Evolutionary conservation across 2,329 filamentous ascomycete genomes (phyloP).

Genomic region (Aspergillus fructus): DNA sequence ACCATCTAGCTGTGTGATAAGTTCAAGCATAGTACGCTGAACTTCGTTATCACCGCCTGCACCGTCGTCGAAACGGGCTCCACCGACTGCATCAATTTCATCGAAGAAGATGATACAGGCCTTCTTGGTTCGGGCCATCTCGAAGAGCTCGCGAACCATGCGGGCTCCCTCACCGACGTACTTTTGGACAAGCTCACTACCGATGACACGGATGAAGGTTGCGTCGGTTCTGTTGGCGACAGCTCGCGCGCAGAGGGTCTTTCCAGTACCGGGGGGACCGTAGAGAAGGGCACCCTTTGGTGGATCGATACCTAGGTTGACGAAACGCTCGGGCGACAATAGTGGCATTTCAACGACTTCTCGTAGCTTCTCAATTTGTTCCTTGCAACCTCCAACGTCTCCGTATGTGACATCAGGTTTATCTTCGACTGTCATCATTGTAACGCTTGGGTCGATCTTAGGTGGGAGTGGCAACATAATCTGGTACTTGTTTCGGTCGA

Average conservation of each 20-base stretch:
- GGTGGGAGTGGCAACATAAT: slow-evolving; percentile 93
- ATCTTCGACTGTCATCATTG: slow-evolving; percentile 99
- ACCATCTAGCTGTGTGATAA: slow-evolving; percentile 94
- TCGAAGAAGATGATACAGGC: slow-evolving; percentile 99
- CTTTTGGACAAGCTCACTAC: slow-evolving; percentile 96
- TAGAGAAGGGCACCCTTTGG: slow-evolving; percentile 97
- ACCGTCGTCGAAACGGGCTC: slow-evolving; percentile 93
- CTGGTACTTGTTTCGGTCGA: slow-evolving; percentile 99
- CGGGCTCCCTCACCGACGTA: slow-evolving; percentile 97
- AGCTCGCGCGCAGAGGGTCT: slow-evolving; percentile 94
- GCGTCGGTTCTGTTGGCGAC: slow-evolving; percentile 98
- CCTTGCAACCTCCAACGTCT: slow-evolving; percentile 97
- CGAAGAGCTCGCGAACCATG: slow-evolving; percentile 98
- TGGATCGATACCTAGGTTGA: slow-evolving; percentile 97
- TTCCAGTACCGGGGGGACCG: slow-evolving; percentile 96
- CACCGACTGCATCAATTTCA: slow-evolving; percentile 94
- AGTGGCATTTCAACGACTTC: slow-evolving; percentile 99
- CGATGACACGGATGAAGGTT: slow-evolving; percentile 98
- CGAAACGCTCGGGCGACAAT: slow-evolving; percentile 92
- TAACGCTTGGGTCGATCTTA: slow-evolving; percentile 98
- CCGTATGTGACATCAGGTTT: slow-evolving; percentile 99
- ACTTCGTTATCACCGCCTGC: slow-evolving; percentile 97
- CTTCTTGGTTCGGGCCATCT: slow-evolving; percentile 99
- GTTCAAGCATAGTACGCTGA: slow-evolving; percentile 94
- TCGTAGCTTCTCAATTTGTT: slow-evolving; percentile 97